Base-by-base conservation (phyloP, 164 flowering plant species). In the Tetracentron sinense region DNA sequence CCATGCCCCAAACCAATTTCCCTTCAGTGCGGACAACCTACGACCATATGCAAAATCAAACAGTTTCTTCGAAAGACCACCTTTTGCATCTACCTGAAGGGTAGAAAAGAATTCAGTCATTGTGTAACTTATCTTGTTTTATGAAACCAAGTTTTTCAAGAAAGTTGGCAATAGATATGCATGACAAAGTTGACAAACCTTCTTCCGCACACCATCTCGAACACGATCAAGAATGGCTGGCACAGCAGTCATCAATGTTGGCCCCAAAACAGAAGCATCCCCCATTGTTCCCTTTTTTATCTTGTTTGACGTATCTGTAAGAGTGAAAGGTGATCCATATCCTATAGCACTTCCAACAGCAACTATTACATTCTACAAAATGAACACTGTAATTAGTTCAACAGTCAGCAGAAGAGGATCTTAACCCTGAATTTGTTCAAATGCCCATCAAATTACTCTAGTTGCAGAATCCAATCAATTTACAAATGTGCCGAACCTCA, bases 1-100 rank as follows among this genome's bases (percentile, higher is more conserved):
- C 92, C 99, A 83, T n/a, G 96, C 97, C 7, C 99, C 99, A 78
- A 91, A 80, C 96, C 96, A 94, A 79, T 90, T 91, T 25, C 99
- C 99, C 73, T 86, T 88, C 6, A 91, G 71, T 73, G 97, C 92
- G 75, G 82, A 83, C 63, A 89, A 62, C 50, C 93, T 76, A 51
- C 99, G 97, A 26, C 78, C 58, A 80, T 88, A 94, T 66, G 97
- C 96, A 33, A 91, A 62, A 69, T 84, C 73, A 76, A 94, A 94
- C 68, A 94, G 75, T 67, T 22, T 86, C 77, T 85, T 86, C 23
- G 92, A 58, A 6, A 89, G 64, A 58, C 99, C 99, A 61, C 99
- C 99, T 64, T 81, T 86, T 66, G 86, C 77, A 75, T 89, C 94
- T 17, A 94, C 86, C 98, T 91, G 81, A 56, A 47, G 30, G 52